Evolutionary conservation across 2,329 filamentous ascomycete species (phyloP).

Genomic region (Fusarium dimerum): DNA sequence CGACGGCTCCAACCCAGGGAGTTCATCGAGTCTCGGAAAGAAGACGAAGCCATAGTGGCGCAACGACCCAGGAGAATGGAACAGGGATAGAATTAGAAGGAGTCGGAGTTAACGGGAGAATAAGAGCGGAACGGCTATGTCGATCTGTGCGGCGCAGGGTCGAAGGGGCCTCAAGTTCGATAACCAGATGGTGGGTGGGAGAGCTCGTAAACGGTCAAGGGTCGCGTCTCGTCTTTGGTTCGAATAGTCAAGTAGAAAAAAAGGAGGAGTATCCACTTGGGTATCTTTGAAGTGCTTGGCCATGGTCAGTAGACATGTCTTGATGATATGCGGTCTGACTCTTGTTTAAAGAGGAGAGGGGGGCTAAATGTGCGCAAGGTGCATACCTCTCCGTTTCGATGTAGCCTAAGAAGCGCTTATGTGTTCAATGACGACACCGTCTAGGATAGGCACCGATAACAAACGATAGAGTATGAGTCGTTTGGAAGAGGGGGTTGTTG

Average conservation of each 20-base stretch:
- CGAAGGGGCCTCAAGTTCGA: slow-evolving; percentile 17
- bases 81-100: slow-evolving; percentile 2
- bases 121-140: slow-evolving; percentile 27
- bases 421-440: slow-evolving; percentile 20
- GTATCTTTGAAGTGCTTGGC: slow-evolving; percentile 10
- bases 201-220: slow-evolving; percentile 10
- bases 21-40: slow-evolving; percentile 93
- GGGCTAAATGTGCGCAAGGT: slow-evolving; percentile 9
- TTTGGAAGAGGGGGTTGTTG: slow-evolving; percentile 14
- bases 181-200: slow-evolving; percentile 25
- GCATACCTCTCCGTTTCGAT: slow-evolving; percentile 11
- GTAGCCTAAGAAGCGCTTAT: slow-evolving; percentile 5
- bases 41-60: slow-evolving; percentile 73
- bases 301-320: slow-evolving; percentile 25
- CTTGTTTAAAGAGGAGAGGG: not conserved
- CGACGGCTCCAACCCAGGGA: slow-evolving; percentile 92
- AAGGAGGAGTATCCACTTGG: slow-evolving; percentile 13
- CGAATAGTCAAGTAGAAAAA: slow-evolving; percentile 9
- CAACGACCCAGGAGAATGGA: slow-evolving; percentile 17
- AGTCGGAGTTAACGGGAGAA: slow-evolving; percentile 18
- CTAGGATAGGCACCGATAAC: slow-evolving; percentile 17
- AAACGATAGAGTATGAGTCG: slow-evolving; percentile 19
- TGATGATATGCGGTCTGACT: slow-evolving; percentile 22
- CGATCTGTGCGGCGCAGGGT: slow-evolving; percentile 26
- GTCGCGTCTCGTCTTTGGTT: slow-evolving; percentile 16